Conservation (phyloP, 805 yeast species). For the Nakazawaea peltata region DNA sequence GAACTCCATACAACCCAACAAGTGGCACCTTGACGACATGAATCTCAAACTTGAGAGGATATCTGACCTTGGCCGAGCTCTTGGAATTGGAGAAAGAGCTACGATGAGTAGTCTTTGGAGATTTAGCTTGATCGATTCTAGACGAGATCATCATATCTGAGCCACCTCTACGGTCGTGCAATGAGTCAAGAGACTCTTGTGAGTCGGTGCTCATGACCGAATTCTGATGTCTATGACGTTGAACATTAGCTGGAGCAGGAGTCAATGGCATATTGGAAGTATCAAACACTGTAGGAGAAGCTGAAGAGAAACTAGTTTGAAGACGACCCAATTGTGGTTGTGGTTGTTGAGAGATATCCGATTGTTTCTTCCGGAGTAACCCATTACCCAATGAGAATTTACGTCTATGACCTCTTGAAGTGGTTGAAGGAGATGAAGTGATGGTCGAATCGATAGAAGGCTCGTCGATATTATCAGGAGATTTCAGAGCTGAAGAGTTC, state of each 20-base stretch:
- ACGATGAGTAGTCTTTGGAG: constrained; percentile 13
- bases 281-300: constrained; percentile 42
- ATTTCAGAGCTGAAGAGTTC: constrained; percentile 13
- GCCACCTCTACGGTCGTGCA: constrained; percentile 44
- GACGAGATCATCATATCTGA: constrained; percentile 56
- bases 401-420: constrained; percentile 40
- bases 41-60: constrained; percentile 83
- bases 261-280: constrained; percentile 22
- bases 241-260: constrained; percentile 29
- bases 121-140: constrained; percentile 41
- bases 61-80: constrained; percentile 23
- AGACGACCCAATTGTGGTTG: constrained; percentile 19
- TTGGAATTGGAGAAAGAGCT: constrained; percentile 6
- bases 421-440: constrained; percentile 1
- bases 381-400: constrained; percentile 58
- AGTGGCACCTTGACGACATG: constrained; percentile 89
- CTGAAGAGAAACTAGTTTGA: constrained; percentile 27
- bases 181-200: constrained; percentile 55
- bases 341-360: constrained; percentile 16
- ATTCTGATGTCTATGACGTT: constrained; percentile 22
- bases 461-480: constrained; percentile 24
- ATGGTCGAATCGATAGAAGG: constrained; percentile 15
- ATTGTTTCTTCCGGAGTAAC: constrained; percentile 43
- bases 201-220: constrained; percentile 34
- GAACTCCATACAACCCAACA: constrained; percentile 87